Evolutionary conservation across 2,329 filamentous ascomycete genomes (phyloP), one percentile per base, ranked within the genome.

Genomic region (Chrysoporthe puriensis): DNA sequence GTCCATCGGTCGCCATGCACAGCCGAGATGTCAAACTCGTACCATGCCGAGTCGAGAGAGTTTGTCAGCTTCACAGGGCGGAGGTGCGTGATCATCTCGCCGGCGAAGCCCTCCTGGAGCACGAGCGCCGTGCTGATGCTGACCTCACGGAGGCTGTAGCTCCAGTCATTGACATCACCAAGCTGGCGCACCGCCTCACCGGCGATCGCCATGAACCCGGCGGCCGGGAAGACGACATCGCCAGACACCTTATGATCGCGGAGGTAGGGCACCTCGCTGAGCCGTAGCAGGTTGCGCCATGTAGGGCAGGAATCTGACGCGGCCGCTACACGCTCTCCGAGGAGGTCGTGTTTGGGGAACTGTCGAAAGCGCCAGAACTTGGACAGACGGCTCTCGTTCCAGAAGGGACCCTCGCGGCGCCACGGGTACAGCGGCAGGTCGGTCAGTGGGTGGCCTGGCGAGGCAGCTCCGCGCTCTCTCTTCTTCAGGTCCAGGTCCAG

Each of bases 221-320:
- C 50, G 4, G 62, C 62, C 13, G 65, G 61, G 32, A 72, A 42
- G 54, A 69, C 72, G 13, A 74, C 71, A 4, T 72, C 70, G 8
- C 63, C 67, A n/a, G 71, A 72, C 7, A 73, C 64, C 36, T 70
- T 54, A 65, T 75, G 74, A 26, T 72, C 74, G 34, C 72, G 70
- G 26, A 78, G 63, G 66, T 80, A 83, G 36, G 84, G 77, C 4
- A 72, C 71, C 40, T 72, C 69, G 11, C 62, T 69, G 11, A 73
- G 50, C 0, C 56, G 50, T 0, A 66, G 44, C 64, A 68, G 70
- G 14, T 67, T 61, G 57, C 71, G 46, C 70, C 70, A 71, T 11
- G 56, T 44, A 6, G 69, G 69, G 13, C 69, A 4, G 36, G 63
- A 21, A 59, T 69, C 13, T 34, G 44, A 62, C 58, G 32, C 70